Percentiles rank a stretch among this genome's conserved stretches.
phyloP scores from a whole-genome alignment of 2,329 filamentous ascomycete genomes.

The Acrocalymma vagum region DNA sequence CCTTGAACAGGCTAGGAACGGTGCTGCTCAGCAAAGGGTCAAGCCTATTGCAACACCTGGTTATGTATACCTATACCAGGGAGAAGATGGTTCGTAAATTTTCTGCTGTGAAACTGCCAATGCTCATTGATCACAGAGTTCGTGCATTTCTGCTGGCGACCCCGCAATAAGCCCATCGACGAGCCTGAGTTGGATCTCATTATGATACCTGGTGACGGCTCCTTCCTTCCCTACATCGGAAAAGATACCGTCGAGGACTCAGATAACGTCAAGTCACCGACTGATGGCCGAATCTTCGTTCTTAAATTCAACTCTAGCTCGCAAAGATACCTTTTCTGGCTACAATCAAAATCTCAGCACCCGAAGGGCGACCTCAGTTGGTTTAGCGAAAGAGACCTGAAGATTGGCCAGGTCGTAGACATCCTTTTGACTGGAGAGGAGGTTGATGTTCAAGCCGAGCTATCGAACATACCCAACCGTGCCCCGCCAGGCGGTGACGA shows the following conservation, averaged over 20 bases:
- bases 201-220: conserved; percentile 90
- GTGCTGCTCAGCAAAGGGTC: conserved; percentile 63
- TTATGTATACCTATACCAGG: conserved; percentile 87
- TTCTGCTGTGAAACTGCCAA: background rate
- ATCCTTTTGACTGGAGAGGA: conserved; percentile 87
- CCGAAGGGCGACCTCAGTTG: conserved; percentile 73
- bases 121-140: conserved; percentile 67
- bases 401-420: conserved; percentile 89
- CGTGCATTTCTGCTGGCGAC: conserved; percentile 96
- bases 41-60: conserved; percentile 77
- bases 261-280: conserved; percentile 69
- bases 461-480: conserved; percentile 66
- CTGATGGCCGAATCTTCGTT: conserved; percentile 88
- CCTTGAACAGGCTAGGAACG: conserved; percentile 27
- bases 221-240: conserved; percentile 78
- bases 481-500: conserved; percentile 60
- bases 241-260: conserved; percentile 62
- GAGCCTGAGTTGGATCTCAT: conserved; percentile 86
- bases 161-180: conserved; percentile 74
- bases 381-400: conserved; percentile 86
- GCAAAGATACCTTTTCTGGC: conserved; percentile 92
- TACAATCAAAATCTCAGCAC: conserved; percentile 89
- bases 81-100: conserved; percentile 76
- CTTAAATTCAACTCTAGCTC: conserved; percentile 95
- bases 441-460: conserved; percentile 77